These are phyloP conservation scores for Rhizomucor miehei DNA, from an alignment of 371 early-diverging fungal genomes.

Conservation along the genomic window DNA sequence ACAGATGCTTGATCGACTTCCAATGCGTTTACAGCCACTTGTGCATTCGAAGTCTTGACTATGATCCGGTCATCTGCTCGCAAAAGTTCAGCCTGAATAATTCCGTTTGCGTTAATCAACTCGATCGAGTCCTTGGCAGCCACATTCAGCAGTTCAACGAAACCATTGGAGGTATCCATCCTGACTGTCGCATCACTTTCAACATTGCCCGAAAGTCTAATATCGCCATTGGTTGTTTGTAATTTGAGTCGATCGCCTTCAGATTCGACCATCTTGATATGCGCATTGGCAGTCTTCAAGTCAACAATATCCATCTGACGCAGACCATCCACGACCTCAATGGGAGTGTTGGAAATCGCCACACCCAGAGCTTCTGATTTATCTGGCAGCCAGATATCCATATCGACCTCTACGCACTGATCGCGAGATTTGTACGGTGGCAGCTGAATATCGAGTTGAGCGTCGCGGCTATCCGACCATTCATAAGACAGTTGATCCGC, in stretches of 20 bases:
- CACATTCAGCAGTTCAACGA: background rate
- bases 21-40: constrained; percentile 2
- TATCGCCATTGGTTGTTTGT: constrained; percentile 13
- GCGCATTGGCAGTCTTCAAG: constrained; percentile 2
- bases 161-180: constrained; percentile 15
- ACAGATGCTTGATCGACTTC: constrained; percentile 1
- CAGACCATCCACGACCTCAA: constrained; percentile 5
- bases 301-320: constrained; percentile 7
- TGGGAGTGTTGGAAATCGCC: constrained; percentile 7
- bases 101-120: constrained; percentile 5
- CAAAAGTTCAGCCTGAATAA: constrained; percentile 1
- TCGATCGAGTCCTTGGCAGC: constrained; percentile 7
- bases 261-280: background rate
- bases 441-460: constrained; percentile 7
- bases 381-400: constrained; percentile 20
- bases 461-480: constrained; percentile 6
- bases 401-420: constrained; percentile 3
- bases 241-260: constrained; percentile 9
- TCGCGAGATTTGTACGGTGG: constrained; percentile 1
- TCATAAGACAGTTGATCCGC: constrained; percentile 6
- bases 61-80: constrained; percentile 10
- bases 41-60: constrained; percentile 14
- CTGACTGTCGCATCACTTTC: constrained; percentile 8
- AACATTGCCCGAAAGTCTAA: constrained; percentile 3
- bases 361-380: constrained; percentile 10